Conservation (phyloP, 345 rosid genomes). For the Litchi chinensis region DNA sequence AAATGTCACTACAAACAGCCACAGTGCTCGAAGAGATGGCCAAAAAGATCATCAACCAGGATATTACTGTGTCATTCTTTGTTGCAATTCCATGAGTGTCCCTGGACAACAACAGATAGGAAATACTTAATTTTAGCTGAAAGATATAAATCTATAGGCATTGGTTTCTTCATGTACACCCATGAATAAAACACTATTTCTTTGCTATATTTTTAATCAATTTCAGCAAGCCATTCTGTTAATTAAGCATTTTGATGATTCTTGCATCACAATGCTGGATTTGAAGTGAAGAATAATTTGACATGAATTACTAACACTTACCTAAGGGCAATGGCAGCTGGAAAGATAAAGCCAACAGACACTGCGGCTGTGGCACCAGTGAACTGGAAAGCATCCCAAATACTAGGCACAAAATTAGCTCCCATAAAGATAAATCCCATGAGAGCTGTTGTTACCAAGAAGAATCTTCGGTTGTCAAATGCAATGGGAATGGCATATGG, state of each 20-base stretch:
- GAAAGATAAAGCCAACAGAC: constrained; percentile 65
- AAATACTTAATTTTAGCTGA: background rate
- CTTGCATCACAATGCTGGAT: background rate
- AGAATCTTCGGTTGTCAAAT: constrained; percentile 54
- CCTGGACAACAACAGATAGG: constrained; percentile 32
- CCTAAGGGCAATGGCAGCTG: constrained; percentile 61
- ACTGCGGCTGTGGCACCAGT: constrained; percentile 67
- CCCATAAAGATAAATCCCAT: constrained; percentile 58
- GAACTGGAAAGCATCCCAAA: constrained; percentile 77
- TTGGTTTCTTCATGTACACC: background rate
- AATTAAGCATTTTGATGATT: background rate
- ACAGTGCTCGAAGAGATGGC: constrained; percentile 57
- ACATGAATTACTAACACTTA: constrained; percentile 22
- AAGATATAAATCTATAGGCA: background rate
- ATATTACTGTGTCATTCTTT: constrained; percentile 45
- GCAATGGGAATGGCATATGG: constrained; percentile 56
- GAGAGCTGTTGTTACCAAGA: constrained; percentile 44
- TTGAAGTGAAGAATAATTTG: background rate
- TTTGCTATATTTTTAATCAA: too few relatives aligned
- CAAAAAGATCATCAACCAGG: constrained; percentile 63
- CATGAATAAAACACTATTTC: background rate
- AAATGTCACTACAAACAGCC: constrained; percentile 61
- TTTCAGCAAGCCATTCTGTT: too few relatives aligned
- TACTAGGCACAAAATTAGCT: constrained; percentile 64
- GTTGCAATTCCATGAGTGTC: constrained; percentile 57